Conservation (phyloP, 1,284 basidiomycete genomes). For the Gomphus sp. region DNA sequence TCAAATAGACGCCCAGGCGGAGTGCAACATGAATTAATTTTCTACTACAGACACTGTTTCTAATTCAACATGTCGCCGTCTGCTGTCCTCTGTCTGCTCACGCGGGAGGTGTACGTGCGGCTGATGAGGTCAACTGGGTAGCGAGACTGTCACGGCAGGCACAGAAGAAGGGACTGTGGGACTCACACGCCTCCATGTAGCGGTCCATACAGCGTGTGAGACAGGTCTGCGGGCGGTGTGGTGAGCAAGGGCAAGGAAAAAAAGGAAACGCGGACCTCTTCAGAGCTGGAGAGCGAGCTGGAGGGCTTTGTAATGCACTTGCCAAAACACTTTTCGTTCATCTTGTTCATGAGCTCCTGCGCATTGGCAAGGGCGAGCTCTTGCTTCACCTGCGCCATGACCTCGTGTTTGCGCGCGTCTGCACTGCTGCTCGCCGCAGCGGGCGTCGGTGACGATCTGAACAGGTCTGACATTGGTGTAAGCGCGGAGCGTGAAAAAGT, state of each 20-base stretch:
- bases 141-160: too few relatives aligned
- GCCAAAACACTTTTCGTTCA: slow-evolving; percentile 66
- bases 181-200: slow-evolving; percentile 80
- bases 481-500: too few relatives aligned
- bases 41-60: neutral
- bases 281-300: slow-evolving; percentile 50
- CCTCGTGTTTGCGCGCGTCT: slow-evolving; percentile 49
- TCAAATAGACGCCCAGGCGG: neutral
- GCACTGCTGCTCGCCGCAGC: slow-evolving; percentile 34
- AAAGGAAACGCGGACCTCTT: slow-evolving; percentile 38
- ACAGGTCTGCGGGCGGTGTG: slow-evolving; percentile 44
- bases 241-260: neutral
- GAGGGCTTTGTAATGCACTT: slow-evolving; percentile 77
- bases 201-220: slow-evolving; percentile 68
- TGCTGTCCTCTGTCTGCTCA: slow-evolving; percentile 39
- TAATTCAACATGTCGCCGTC: neutral
- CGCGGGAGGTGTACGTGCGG: slow-evolving; percentile 50
- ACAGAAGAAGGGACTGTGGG: neutral
- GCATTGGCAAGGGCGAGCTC: slow-evolving; percentile 70
- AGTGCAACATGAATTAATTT: neutral
- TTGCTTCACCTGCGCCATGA: slow-evolving; percentile 60
- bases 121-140: slow-evolving; percentile 64
- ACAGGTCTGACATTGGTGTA: slow-evolving; percentile 38
- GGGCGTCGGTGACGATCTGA: slow-evolving; percentile 28
- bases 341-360: slow-evolving; percentile 76